Percentiles rank a stretch among this genome's conserved stretches.
Conservation (phyloP, 1,139 yeast species). For the Schizosaccharomyces versatilis region DNA sequence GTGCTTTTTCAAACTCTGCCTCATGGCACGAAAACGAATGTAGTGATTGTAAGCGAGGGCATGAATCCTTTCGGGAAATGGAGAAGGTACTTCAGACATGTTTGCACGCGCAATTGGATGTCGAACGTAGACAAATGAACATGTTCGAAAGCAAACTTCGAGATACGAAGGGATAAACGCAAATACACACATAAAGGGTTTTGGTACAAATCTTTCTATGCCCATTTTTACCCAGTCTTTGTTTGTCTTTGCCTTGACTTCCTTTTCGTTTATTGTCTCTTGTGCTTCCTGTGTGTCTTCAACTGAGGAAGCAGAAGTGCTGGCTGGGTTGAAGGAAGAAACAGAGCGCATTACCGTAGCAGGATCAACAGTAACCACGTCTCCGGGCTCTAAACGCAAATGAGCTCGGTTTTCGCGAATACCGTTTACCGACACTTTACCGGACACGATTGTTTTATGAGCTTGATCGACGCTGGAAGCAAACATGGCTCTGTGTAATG, state of each 20-base stretch:
- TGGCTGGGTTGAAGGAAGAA: slow-evolving; percentile 50
- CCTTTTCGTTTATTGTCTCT: neutral
- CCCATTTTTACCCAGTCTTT: slow-evolving; percentile 15
- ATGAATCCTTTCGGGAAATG: slow-evolving; percentile 63
- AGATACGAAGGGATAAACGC: slow-evolving; percentile 81
- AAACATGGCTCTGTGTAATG: slow-evolving; percentile 75
- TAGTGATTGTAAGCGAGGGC: slow-evolving; percentile 94
- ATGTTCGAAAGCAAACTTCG: slow-evolving; percentile 71
- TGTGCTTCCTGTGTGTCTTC: slow-evolving; percentile 28
- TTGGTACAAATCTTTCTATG: slow-evolving; percentile 51
- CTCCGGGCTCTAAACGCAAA: slow-evolving; percentile 61
- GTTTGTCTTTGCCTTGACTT: neutral
- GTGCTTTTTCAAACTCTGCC: neutral
- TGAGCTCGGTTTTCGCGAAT: slow-evolving; percentile 52
- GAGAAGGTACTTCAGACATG: slow-evolving; percentile 83
- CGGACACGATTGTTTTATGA: slow-evolving; percentile 62
- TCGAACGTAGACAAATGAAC: slow-evolving; percentile 85
- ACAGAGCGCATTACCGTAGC: slow-evolving; percentile 51
- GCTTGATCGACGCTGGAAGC: slow-evolving; percentile 91
- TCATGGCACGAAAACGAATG: slow-evolving; percentile 27
- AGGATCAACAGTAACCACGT: slow-evolving; percentile 65
- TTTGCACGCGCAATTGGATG: slow-evolving; percentile 97
- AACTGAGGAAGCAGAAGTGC: slow-evolving; percentile 29
- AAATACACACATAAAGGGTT: slow-evolving; percentile 81
- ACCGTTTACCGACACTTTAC: slow-evolving; percentile 74